Evolutionary conservation across 225 moss, liverwort and hornwort species (phyloP).

Genomic region (Antitrichia curtipendula): DNA sequence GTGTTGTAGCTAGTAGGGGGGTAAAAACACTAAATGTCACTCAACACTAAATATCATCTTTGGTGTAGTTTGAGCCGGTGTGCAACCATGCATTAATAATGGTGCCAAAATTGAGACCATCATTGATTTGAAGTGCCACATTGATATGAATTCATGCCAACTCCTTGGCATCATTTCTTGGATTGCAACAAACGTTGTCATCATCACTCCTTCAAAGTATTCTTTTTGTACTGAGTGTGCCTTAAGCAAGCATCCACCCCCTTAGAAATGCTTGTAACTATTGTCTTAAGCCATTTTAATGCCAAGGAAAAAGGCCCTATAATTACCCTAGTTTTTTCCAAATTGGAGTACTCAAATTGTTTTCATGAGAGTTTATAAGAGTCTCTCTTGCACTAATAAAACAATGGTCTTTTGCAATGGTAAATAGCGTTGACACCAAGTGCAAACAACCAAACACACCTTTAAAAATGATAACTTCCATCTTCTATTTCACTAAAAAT

Average conservation of each 20-base stretch:
- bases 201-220: not conserved
- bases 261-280: not conserved
- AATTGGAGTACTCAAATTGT: not conserved
- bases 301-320: rapidly evolving
- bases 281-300: not conserved
- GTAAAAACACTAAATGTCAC: too few species aligned
- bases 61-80: too few species aligned
- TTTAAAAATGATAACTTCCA: not conserved
- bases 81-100: not conserved
- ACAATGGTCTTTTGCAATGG: not conserved
- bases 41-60: too few species aligned
- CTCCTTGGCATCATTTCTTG: not conserved
- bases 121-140: not conserved
- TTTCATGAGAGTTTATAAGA: not conserved
- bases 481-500: not conserved
- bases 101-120: not conserved
- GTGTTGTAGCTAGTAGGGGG: too few species aligned
- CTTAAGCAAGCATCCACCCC: not conserved
- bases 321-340: rapidly evolving
- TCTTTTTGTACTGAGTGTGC: not conserved
- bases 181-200: not conserved
- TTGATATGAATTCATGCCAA: not conserved
- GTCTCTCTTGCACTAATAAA: not conserved
- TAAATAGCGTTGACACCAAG: not conserved
- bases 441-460: too few species aligned